Evolutionary conservation across 2,329 filamentous ascomycete genomes (phyloP), one percentile per base, ranked within the genome.

Genomic region (Monilinia laxa): DNA sequence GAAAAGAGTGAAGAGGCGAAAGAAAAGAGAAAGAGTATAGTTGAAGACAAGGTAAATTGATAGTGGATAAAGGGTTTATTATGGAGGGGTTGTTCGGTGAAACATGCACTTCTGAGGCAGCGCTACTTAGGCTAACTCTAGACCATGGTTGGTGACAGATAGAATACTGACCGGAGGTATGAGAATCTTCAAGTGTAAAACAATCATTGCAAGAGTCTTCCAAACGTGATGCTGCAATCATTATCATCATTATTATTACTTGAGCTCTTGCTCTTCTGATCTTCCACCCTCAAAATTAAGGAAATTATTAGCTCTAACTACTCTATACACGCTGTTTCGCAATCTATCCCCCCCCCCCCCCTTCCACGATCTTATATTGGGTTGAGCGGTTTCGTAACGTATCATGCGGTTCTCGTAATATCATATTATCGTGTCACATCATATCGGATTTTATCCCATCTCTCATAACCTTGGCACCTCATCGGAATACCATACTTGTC

Each of bases 381-480:
- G 12, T 14, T 20, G 52, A 23, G 35, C 20, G 12, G 38, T 57
- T 35, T 35, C 14, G 23, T 54, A 40, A 20, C 16, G 16, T n/a
- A 28, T 40, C 31, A 18, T 62, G n/a, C 25, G 49, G 35, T 28
- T 42, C 18, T 63, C 49, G 54, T 63, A 16, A n/a, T 20, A 42
- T 63, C 23, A 16, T 55, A 51, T 42, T 57, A 11, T 64, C 18
- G 14, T 56, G 35, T 35, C 10, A 42, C 51, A 59, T 65, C 45
- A 54, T 59, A 53, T 65, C 45, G 16, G 51, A 45, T 65, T 31
- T 16, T 16, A 31, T 45, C n/a, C 16, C 20, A 42, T 35, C 18
- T 56, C 42, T 60, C 20, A 38, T 60, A 38, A 51, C 3, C 16
- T 35, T 28, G 6, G 38, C 52, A 31, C 35, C 31, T 20, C 7